Percentiles rank a stretch among this genome's conserved stretches.
These are phyloP conservation scores for Phytopythium vexans DNA, from an alignment of 352 stramenopile genomes.

Conservation along the genomic window DNA sequence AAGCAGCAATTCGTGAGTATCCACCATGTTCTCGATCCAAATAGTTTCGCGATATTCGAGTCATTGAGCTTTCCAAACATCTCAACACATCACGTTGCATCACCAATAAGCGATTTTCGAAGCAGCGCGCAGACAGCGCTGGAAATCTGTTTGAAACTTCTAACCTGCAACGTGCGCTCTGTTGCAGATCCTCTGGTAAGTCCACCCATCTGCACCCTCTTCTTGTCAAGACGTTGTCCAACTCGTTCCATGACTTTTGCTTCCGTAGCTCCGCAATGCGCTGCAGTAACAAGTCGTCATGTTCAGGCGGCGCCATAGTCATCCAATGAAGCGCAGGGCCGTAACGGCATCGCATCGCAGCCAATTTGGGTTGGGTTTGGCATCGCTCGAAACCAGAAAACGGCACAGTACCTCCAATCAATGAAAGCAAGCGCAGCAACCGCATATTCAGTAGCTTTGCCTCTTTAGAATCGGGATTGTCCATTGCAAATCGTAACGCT, in stretches of 20 bases:
- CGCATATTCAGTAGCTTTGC: conserved; percentile 9
- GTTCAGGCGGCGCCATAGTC: conserved; percentile 16
- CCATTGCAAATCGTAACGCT: neutral
- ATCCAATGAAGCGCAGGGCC: conserved; percentile 17
- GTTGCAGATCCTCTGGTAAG: conserved; percentile 3
- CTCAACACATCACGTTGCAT: conserved; percentile 4
- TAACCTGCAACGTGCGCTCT: conserved; percentile 1
- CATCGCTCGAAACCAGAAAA: conserved; percentile 25
- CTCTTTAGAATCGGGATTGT: conserved; percentile 3
- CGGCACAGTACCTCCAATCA: conserved; percentile 14
- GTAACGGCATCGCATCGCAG: conserved; percentile 15
- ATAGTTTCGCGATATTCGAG: conserved; percentile 7
- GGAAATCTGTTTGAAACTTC: conserved; percentile 8
- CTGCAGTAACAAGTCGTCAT: conserved; percentile 15
- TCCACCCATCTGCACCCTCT: conserved; percentile 1
- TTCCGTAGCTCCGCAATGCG: conserved; percentile 5
- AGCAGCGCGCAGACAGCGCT: conserved; percentile 5
- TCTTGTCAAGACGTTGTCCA: neutral
- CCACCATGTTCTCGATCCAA: neutral
- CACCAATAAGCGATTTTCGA: conserved; percentile 3
- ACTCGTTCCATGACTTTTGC: conserved; percentile 1
- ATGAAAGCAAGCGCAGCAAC: conserved; percentile 12
- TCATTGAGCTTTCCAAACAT: neutral
- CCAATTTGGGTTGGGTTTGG: conserved; percentile 13
- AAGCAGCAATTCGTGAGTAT: conserved; percentile 7